Percentiles rank a stretch among this genome's conserved stretches.
These are phyloP conservation scores for Yamadazyma scolyti DNA, from an alignment of 805 yeast genomes.

Conservation along the genomic window DNA sequence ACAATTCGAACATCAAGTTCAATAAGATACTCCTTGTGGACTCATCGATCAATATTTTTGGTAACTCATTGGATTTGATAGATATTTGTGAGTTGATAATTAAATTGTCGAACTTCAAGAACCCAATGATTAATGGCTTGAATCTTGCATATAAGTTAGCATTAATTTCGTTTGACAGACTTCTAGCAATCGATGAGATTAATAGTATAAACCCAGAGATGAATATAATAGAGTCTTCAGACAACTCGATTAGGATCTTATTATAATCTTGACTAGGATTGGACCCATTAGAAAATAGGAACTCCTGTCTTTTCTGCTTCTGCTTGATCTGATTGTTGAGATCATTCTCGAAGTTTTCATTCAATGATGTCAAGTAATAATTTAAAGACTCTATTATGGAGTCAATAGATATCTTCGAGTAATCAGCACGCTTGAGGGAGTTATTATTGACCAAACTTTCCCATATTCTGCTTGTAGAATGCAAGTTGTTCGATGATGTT, in stretches of 20 bases:
- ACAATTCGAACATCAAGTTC: slow-evolving; percentile 45
- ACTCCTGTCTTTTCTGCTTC: slow-evolving; percentile 34
- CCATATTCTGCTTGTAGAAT: slow-evolving; percentile 43
- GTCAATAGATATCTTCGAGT: slow-evolving; percentile 51
- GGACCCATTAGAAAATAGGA: slow-evolving; percentile 18
- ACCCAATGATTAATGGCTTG: slow-evolving; percentile 29
- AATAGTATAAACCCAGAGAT: slow-evolving; percentile 72
- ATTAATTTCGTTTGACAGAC: slow-evolving; percentile 24
- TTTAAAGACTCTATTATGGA: slow-evolving; percentile 51
- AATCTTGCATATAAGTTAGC: slow-evolving; percentile 28
- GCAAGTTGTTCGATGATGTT: slow-evolving; percentile 50
- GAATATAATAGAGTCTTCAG: slow-evolving; percentile 76
- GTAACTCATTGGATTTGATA: slow-evolving; percentile 13
- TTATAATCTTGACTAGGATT: slow-evolving; percentile 25
- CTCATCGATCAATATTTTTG: slow-evolving; percentile 25
- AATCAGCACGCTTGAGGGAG: slow-evolving; percentile 32
- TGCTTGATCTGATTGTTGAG: slow-evolving; percentile 23
- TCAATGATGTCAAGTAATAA: slow-evolving; percentile 48
- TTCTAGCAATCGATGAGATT: slow-evolving; percentile 37
- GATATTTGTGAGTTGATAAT: slow-evolving; percentile 15
- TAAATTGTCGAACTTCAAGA: slow-evolving; percentile 38
- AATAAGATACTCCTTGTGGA: slow-evolving; percentile 32
- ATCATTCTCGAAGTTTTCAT: slow-evolving; percentile 34
- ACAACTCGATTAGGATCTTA: slow-evolving; percentile 48
- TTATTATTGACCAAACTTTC: slow-evolving; percentile 30